Percentiles rank a stretch among this genome's conserved stretches.
phyloP scores from a whole-genome alignment of 495 filamentous ascomycete species.

The Chaetomium tenue region DNA sequence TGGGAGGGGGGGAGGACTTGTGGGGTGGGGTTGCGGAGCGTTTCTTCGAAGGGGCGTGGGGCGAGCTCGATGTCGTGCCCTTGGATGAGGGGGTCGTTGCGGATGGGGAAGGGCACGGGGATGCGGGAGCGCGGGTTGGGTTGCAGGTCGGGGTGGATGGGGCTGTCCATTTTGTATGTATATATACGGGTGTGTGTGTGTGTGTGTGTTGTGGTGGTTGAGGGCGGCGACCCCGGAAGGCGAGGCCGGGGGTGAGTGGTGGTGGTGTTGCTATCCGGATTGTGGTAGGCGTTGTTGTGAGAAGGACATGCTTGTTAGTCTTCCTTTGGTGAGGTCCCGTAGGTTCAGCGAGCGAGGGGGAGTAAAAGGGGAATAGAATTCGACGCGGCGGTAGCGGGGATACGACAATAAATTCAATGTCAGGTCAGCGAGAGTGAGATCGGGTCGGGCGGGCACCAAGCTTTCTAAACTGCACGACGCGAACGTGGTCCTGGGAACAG shows the following conservation, averaged over 20 bases:
- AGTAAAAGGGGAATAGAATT: neutral
- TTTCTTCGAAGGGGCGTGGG: neutral
- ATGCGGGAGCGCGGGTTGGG: neutral
- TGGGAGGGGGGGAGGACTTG: conserved; percentile 20
- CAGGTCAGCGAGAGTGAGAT: conserved; percentile 3
- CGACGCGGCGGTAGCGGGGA: neutral
- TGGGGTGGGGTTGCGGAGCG: conserved; percentile 13
- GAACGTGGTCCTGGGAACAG: neutral
- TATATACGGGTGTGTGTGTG: neutral
- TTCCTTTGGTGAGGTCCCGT: neutral
- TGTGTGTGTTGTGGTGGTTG: neutral
- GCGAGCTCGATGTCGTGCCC: conserved; percentile 21
- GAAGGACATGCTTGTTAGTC: neutral
- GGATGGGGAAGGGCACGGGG: neutral
- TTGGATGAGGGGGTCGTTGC: conserved; percentile 16
- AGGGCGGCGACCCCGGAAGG: neutral
- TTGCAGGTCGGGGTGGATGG: neutral
- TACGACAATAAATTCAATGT: neutral
- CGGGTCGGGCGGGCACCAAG: too few species aligned
- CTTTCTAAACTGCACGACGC: neutral
- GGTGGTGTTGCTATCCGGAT: conserved; percentile 1
- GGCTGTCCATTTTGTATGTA: conserved; percentile 2
- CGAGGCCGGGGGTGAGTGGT: neutral
- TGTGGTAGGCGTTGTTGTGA: neutral
- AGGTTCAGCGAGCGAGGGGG: neutral